phyloP scores from a whole-genome alignment of 1,139 yeast species.

The Pichiaceae sp. region DNA sequence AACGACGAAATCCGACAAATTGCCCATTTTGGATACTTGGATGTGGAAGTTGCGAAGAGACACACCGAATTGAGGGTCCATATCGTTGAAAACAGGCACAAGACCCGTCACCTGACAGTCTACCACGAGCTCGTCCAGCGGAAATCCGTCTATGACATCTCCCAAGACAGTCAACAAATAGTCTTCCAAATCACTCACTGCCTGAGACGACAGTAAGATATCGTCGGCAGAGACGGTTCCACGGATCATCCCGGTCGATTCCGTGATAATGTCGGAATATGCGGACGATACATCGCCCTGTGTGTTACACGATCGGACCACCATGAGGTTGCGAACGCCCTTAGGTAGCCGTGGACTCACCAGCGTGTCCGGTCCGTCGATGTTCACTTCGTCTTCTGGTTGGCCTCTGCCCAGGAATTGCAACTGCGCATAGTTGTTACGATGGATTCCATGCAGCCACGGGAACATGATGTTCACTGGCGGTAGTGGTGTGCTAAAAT shows the following conservation, averaged over 20 bases:
- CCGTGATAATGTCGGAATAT: constrained; percentile 29
- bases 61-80: constrained; percentile 62
- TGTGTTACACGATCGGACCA: constrained; percentile 36
- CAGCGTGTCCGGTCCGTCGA: constrained; percentile 13
- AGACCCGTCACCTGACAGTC: constrained; percentile 39
- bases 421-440: constrained; percentile 42
- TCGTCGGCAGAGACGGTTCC: constrained; percentile 59
- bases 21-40: constrained; percentile 64
- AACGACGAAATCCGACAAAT: constrained; percentile 60
- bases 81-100: constrained; percentile 44
- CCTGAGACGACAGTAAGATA: constrained; percentile 39
- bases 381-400: constrained; percentile 9
- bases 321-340: constrained; percentile 37
- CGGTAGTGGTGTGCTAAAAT: constrained; percentile 51
- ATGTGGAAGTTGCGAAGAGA: constrained; percentile 69
- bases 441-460: constrained; percentile 77
- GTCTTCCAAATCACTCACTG: constrained; percentile 26
- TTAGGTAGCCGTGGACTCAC: constrained; percentile 7
- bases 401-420: constrained; percentile 15
- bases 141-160: constrained; percentile 2
- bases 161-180: constrained; percentile 12
- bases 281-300: constrained; percentile 16
- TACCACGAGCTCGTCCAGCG: constrained; percentile 24
- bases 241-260: constrained; percentile 41
- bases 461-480: constrained; percentile 69